Percentiles rank a stretch among this genome's conserved stretches.
These are phyloP conservation scores for Agaricus bisporus DNA, from an alignment of 768 basidiomycete species.

Conservation along the genomic window DNA sequence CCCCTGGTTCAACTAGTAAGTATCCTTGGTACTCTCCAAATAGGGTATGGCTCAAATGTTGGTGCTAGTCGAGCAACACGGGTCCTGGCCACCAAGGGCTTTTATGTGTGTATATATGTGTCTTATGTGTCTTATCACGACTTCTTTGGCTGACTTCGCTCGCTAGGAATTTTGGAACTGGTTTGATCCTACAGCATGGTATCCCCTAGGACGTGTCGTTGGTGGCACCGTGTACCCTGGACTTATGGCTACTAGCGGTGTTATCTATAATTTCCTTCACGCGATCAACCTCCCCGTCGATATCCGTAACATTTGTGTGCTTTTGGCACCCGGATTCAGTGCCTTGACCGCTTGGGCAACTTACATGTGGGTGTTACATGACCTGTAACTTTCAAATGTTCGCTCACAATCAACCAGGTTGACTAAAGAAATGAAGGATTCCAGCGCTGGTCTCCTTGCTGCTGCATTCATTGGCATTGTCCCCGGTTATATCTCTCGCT, in stretches of 20 bases:
- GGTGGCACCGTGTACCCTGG: conserved; percentile 99
- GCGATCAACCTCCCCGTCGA: conserved; percentile 92
- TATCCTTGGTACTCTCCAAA: conserved; percentile 18
- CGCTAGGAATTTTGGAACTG: conserved; percentile 98
- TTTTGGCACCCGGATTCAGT: conserved; percentile 95
- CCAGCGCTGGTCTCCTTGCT: conserved; percentile 92
- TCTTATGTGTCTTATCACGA: neutral
- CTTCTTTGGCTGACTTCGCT: neutral
- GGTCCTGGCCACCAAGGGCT: conserved; percentile 87
- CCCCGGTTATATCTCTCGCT: conserved; percentile 97
- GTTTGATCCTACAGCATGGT: conserved; percentile 99
- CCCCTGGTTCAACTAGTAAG: conserved; percentile 99
- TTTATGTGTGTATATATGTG: conserved; percentile 64
- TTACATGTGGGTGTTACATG: conserved; percentile 62
- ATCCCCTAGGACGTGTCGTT: conserved; percentile 95
- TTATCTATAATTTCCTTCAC: conserved; percentile 91
- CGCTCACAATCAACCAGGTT: conserved; percentile 50
- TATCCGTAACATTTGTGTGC: conserved; percentile 93
- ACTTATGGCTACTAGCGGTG: conserved; percentile 95
- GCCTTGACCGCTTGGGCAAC: conserved; percentile 96
- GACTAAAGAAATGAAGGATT: conserved; percentile 93
- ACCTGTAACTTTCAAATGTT: neutral
- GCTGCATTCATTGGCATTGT: conserved; percentile 98
- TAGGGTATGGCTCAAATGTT: conserved; percentile 14
- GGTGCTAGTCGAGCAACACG: conserved; percentile 78